Evolutionary conservation across 768 basidiomycete species (phyloP).

Genomic region (Lentinula raphanica): DNA sequence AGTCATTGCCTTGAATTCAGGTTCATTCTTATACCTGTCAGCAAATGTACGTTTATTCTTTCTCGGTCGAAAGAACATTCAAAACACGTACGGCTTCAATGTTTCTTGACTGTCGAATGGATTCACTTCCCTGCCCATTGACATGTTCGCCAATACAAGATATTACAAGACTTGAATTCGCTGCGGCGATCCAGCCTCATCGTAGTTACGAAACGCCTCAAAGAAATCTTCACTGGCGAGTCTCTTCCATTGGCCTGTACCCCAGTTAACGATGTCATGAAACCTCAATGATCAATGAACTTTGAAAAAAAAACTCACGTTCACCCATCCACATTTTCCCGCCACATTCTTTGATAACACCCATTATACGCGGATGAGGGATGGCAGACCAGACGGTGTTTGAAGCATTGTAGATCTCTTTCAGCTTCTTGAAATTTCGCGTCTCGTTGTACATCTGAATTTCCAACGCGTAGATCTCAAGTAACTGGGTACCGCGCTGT

Average conservation of each 20-base stretch:
- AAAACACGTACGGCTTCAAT: slow-evolving; percentile 71
- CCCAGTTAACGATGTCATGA: not conserved
- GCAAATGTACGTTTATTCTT: not conserved
- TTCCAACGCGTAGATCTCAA: slow-evolving; percentile 97
- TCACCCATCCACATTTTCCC: slow-evolving; percentile 99
- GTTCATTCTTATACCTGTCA: slow-evolving; percentile 84
- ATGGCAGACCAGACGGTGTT: slow-evolving; percentile 92
- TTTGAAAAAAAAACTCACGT: slow-evolving; percentile 57
- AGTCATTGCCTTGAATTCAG: slow-evolving; percentile 98
- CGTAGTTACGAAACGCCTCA: slow-evolving; percentile 97
- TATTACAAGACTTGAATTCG: slow-evolving; percentile 98
- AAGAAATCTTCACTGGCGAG: slow-evolving; percentile 99
- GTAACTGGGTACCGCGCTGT: slow-evolving; percentile 87
- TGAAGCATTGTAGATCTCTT: slow-evolving; percentile 97
- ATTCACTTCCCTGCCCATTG: slow-evolving; percentile 97
- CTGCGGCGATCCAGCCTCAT: slow-evolving; percentile 95
- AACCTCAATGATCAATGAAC: not conserved
- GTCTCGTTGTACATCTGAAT: slow-evolving; percentile 99
- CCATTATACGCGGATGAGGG: slow-evolving; percentile 97
- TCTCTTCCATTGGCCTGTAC: slow-evolving; percentile 86
- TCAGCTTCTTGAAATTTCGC: slow-evolving; percentile 92
- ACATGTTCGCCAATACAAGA: slow-evolving; percentile 95
- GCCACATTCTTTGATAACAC: slow-evolving; percentile 97
- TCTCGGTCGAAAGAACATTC: not conserved
- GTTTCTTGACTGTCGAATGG: slow-evolving; percentile 99